Evolutionary conservation across 805 yeast genomes (phyloP).

Genomic region (Starmerella powellii): DNA sequence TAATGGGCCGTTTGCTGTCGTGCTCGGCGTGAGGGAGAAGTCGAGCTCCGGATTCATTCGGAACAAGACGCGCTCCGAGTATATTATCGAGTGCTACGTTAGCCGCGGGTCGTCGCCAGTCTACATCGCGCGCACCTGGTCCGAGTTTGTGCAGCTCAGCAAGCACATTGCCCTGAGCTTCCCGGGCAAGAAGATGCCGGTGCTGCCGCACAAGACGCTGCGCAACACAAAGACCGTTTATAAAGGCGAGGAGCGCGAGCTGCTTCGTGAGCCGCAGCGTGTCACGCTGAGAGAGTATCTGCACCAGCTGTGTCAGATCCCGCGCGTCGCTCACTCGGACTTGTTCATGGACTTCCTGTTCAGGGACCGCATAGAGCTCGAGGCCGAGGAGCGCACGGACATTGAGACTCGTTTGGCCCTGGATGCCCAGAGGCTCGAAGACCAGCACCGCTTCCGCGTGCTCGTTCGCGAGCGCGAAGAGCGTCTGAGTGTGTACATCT

Average conservation of each 20-base stretch:
- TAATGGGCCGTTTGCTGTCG: slow-evolving; percentile 53
- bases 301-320: slow-evolving; percentile 39
- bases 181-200: slow-evolving; percentile 58
- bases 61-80: slow-evolving; percentile 27
- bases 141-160: slow-evolving; percentile 53
- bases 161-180: slow-evolving; percentile 37
- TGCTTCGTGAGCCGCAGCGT: slow-evolving; percentile 66
- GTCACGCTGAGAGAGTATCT: slow-evolving; percentile 68
- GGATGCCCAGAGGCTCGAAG: slow-evolving; percentile 49
- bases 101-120: slow-evolving; percentile 27
- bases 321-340: slow-evolving; percentile 44
- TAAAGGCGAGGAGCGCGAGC: slow-evolving; percentile 21
- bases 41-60: slow-evolving; percentile 24
- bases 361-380: slow-evolving; percentile 32
- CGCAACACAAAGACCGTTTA: slow-evolving; percentile 13
- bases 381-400: slow-evolving; percentile 42
- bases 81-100: slow-evolving; percentile 24
- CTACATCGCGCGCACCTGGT: slow-evolving; percentile 51
- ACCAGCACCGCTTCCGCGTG: slow-evolving; percentile 61
- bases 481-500: slow-evolving; percentile 44
- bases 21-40: slow-evolving; percentile 47
- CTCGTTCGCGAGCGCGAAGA: slow-evolving; percentile 49
- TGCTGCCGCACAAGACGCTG: slow-evolving; percentile 43
- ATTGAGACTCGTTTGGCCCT: slow-evolving; percentile 44
- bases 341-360: slow-evolving; percentile 44